These are phyloP conservation scores for Citrullus mucosospermus DNA, from an alignment of 306 rosid genomes.

Conservation along the genomic window DNA sequence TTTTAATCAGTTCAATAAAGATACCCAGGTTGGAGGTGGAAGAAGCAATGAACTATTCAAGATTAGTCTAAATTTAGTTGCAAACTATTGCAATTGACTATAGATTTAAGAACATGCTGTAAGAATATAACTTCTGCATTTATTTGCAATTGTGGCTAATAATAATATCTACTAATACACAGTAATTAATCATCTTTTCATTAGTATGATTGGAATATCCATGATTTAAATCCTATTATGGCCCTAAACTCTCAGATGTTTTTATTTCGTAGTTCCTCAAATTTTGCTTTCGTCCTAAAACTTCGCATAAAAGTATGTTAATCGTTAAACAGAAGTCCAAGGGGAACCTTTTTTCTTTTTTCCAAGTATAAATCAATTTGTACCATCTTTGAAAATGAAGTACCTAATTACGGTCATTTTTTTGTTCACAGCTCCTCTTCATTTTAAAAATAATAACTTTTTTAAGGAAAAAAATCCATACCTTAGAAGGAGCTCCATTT, in stretches of 20 bases:
- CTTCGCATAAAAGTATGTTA: too few species aligned
- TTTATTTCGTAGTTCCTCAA: neutral
- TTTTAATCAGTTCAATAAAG: neutral
- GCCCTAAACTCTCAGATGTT: neutral
- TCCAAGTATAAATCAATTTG: neutral
- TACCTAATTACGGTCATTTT: neutral
- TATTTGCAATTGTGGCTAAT: too few species aligned
- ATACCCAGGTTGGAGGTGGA: neutral
- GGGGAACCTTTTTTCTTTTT: too few species aligned
- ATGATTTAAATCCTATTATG: neutral
- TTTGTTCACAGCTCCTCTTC: neutral
- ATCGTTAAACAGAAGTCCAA: too few species aligned
- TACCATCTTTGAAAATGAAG: neutral
- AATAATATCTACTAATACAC: neutral
- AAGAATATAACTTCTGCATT: neutral
- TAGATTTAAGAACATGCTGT: neutral
- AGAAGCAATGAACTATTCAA: neutral
- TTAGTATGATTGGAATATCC: neutral
- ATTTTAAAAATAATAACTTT: neutral
- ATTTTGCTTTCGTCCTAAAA: too few species aligned
- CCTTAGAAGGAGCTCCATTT: conserved; percentile 42
- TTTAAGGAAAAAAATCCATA: conserved; percentile 2
- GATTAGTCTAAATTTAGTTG: neutral
- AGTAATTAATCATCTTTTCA: neutral
- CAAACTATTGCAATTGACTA: neutral